phyloP scores from a whole-genome alignment of 1,139 yeast genomes.

The Yarrowia galli region DNA sequence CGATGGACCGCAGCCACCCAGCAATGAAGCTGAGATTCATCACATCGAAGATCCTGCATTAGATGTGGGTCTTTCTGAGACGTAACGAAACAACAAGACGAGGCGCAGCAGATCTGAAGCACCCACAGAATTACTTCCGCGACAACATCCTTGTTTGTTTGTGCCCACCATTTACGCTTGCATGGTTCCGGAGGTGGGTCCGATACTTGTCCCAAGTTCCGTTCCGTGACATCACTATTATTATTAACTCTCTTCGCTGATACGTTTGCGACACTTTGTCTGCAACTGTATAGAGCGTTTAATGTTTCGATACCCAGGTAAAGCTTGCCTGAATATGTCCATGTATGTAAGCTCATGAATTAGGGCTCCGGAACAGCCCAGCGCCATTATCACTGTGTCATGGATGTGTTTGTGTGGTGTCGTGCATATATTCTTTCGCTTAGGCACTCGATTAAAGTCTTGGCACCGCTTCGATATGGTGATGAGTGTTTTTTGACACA shows the following conservation, averaged over 20 bases:
- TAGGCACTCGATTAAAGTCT: neutral
- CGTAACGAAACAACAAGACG: too few species aligned
- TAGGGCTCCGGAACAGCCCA: slow-evolving; percentile 18
- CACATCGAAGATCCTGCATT: neutral
- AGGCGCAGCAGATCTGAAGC: too few species aligned
- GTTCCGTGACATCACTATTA: neutral
- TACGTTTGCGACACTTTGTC: slow-evolving; percentile 8
- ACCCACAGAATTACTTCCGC: too few species aligned
- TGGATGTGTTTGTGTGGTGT: neutral
- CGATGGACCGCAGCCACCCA: slow-evolving; percentile 19
- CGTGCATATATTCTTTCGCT: neutral
- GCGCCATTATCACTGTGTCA: neutral
- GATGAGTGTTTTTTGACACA: neutral
- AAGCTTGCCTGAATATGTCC: neutral
- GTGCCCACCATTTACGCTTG: too few species aligned
- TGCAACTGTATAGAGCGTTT: too few species aligned
- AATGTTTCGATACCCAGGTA: neutral
- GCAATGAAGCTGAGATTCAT: slow-evolving; percentile 11
- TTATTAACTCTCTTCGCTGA: neutral
- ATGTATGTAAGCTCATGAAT: slow-evolving; percentile 12
- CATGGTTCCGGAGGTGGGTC: too few species aligned
- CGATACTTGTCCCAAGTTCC: neutral
- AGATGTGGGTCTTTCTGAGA: too few species aligned
- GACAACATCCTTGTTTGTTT: too few species aligned
- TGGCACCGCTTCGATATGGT: neutral